Percentiles rank a stretch among this genome's conserved stretches.
Conservation (phyloP, 2,329 filamentous ascomycete species). For the Scytalidium lignicola region DNA sequence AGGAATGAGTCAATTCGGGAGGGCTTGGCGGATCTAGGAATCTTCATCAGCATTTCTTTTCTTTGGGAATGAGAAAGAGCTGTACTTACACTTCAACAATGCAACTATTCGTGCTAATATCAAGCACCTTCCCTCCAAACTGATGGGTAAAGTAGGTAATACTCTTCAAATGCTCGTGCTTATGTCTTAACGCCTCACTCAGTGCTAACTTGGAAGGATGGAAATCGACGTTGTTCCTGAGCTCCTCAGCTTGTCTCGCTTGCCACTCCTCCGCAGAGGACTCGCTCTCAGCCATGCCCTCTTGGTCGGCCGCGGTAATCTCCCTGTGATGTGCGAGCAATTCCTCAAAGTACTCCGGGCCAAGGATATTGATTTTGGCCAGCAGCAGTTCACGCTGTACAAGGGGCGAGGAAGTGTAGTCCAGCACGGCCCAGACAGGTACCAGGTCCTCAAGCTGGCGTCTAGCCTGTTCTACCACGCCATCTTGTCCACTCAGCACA, state of each 20-base stretch:
- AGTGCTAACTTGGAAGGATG: slow-evolving; percentile 83
- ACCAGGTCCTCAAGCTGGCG: slow-evolving; percentile 94
- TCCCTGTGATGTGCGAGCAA: slow-evolving; percentile 92
- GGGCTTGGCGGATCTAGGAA: slow-evolving; percentile 74
- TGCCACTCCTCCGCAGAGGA: slow-evolving; percentile 38
- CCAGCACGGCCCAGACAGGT: slow-evolving; percentile 95
- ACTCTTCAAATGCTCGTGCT: slow-evolving; percentile 93
- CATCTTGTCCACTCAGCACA: slow-evolving; percentile 91
- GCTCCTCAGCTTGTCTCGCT: slow-evolving; percentile 23
- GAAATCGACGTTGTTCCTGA: slow-evolving; percentile 53
- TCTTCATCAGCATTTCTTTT: slow-evolving; percentile 11
- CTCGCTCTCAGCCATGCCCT: slow-evolving; percentile 19
- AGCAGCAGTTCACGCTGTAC: slow-evolving; percentile 94
- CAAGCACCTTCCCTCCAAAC: slow-evolving; percentile 93
- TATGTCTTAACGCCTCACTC: slow-evolving; percentile 87
- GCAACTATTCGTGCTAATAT: slow-evolving; percentile 97
- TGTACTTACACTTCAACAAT: slow-evolving; percentile 87
- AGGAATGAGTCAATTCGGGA: slow-evolving; percentile 94
- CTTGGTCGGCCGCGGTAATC: slow-evolving; percentile 53
- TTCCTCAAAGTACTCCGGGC: slow-evolving; percentile 97
- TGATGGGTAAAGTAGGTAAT: slow-evolving; percentile 97
- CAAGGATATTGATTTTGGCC: slow-evolving; percentile 93
- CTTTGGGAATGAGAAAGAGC: slow-evolving; percentile 1
- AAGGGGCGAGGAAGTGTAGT: slow-evolving; percentile 88
- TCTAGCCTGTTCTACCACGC: slow-evolving; percentile 93